Evolutionary conservation across 73 alveolate genomes (phyloP).

Genomic region (Urostyla sp.): DNA sequence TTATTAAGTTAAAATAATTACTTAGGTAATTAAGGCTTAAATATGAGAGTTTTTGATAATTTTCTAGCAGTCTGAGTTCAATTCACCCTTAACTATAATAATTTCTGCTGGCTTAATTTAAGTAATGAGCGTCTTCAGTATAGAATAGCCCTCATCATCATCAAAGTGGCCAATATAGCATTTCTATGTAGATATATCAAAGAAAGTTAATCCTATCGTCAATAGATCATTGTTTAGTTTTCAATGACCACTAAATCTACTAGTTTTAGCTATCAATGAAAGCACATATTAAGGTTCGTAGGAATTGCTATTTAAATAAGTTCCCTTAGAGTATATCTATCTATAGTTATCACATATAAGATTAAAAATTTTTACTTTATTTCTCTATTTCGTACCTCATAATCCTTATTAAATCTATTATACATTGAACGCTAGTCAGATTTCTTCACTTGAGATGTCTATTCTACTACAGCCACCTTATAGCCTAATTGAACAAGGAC

Average conservation of each 20-base stretch:
- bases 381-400: no score
- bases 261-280: neutral
- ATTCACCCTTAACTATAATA: conserved; percentile 24
- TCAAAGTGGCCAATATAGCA: conserved; percentile 55
- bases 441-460: conserved; percentile 85
- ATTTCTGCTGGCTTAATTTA: conserved; percentile 65
- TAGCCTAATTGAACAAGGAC: conserved; percentile 82
- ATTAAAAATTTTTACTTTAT: no score
- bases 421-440: no score
- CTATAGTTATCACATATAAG: no score
- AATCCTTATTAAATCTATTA: no score
- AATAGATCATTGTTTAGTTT: conserved; percentile 8
- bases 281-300: conserved; percentile 53
- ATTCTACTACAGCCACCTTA: conserved; percentile 94
- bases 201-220: conserved; percentile 59
- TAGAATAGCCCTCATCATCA: conserved; percentile 49
- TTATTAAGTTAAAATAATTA: no score
- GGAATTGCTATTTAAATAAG: neutral
- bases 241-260: neutral
- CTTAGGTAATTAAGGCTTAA: no score
- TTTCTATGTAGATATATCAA: conserved; percentile 57
- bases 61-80: conserved; percentile 13
- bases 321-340: no score
- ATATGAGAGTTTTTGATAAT: conserved; percentile 45
- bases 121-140: conserved; percentile 41